These are phyloP conservation scores for Suillus clintonianus DNA, from an alignment of 768 basidiomycete genomes.

Conservation along the genomic window DNA sequence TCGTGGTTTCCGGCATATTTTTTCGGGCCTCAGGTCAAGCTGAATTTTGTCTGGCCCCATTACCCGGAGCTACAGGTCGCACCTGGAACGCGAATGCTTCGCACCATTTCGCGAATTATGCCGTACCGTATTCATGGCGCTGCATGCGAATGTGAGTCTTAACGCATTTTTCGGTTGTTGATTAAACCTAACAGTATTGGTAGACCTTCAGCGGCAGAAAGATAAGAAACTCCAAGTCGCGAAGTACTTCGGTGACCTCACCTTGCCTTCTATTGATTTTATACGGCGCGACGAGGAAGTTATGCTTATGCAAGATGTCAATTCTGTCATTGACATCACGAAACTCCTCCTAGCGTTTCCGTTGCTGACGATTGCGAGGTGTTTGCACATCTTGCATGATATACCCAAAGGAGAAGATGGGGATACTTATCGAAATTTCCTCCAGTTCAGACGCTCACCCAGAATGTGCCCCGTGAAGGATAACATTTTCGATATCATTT, in stretches of 20 bases:
- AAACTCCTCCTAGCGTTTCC: constrained; percentile 6
- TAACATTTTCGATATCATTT: neutral
- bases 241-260: neutral
- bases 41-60: constrained; percentile 10
- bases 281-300: neutral
- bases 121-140: neutral
- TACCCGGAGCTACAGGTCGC: constrained; percentile 2
- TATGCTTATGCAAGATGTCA: neutral
- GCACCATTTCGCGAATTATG: constrained; percentile 7
- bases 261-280: neutral
- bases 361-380: constrained; percentile 6
- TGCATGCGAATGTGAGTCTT: neutral
- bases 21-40: neutral
- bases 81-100: constrained; percentile 8
- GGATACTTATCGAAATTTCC: neutral
- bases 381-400: neutral
- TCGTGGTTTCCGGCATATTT: constrained; percentile 16
- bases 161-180: neutral
- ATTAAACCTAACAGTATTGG: neutral
- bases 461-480: neutral
- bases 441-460: neutral
- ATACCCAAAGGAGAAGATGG: neutral
- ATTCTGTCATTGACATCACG: constrained; percentile 7
- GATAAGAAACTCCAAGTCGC: neutral
- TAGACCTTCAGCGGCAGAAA: neutral